Percentiles rank a stretch among this genome's conserved stretches.
Evolutionary conservation across 331 rosid species (phyloP).

Genomic region (Rhamnella rubrinervis): DNA sequence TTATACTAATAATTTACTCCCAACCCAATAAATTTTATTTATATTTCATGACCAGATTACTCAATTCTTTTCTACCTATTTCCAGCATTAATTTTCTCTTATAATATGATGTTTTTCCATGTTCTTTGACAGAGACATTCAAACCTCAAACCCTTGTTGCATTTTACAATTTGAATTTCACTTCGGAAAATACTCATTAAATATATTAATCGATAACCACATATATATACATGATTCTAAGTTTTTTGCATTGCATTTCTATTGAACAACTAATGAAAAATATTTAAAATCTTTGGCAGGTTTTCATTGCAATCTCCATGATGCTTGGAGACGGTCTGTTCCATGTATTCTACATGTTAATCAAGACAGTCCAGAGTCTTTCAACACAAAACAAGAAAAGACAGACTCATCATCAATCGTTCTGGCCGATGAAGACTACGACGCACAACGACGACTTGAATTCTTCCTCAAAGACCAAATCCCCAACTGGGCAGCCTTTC

Average conservation of each 20-base stretch:
- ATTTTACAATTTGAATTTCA: too few relatives aligned
- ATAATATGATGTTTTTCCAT: too few relatives aligned
- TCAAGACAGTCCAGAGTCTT: slow-evolving; percentile 37
- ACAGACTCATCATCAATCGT: not conserved
- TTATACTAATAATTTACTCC: not conserved
- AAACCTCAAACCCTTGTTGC: too few relatives aligned
- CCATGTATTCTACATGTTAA: slow-evolving; percentile 55
- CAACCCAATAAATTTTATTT: not conserved
- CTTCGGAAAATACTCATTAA: too few relatives aligned
- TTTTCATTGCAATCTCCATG: slow-evolving; percentile 65
- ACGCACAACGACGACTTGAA: slow-evolving; percentile 36
- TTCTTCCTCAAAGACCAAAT: slow-evolving; percentile 63
- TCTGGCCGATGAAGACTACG: slow-evolving; percentile 23
- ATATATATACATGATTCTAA: too few relatives aligned
- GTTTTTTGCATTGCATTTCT: not conserved
- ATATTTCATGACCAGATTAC: too few relatives aligned
- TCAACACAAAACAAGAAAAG: slow-evolving; percentile 3
- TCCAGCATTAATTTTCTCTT: too few relatives aligned
- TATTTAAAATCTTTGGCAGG: slow-evolving; percentile 25
- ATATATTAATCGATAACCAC: too few relatives aligned
- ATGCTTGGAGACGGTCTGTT: slow-evolving; percentile 78
- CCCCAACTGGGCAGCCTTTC: slow-evolving; percentile 44
- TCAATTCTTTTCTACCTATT: too few relatives aligned
- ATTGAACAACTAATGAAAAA: not conserved
- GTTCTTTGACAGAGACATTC: too few relatives aligned